Evolutionary conservation across 1,284 basidiomycete genomes (phyloP).

Genomic region (Sporisorium graminicola): DNA sequence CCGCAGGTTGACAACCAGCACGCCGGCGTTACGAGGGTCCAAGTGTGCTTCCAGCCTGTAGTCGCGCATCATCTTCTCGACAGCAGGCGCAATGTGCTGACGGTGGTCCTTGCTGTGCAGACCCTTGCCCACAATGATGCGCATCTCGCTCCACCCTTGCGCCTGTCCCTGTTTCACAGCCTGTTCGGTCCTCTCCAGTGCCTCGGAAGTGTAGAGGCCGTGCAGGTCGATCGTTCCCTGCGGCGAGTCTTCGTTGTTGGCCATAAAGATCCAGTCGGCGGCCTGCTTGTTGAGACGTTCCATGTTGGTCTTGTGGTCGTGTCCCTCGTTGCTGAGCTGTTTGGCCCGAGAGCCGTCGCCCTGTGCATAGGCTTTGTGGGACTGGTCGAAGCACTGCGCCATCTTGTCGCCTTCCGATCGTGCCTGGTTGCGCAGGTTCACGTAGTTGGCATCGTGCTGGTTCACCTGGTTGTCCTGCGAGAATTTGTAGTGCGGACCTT

Average conservation of each 20-base stretch:
- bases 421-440: slow-evolving; percentile 61
- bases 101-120: slow-evolving; percentile 84
- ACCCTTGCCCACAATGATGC: slow-evolving; percentile 87
- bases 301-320: slow-evolving; percentile 83
- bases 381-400: slow-evolving; percentile 63
- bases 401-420: slow-evolving; percentile 66
- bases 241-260: slow-evolving; percentile 61
- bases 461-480: slow-evolving; percentile 65
- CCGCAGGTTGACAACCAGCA: slow-evolving; percentile 83
- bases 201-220: slow-evolving; percentile 91
- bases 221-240: slow-evolving; percentile 76
- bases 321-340: slow-evolving; percentile 84
- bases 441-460: slow-evolving; percentile 65
- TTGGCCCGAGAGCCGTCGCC: slow-evolving; percentile 86
- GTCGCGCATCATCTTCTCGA: slow-evolving; percentile 87
- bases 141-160: slow-evolving; percentile 79
- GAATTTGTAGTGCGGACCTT: slow-evolving; percentile 54
- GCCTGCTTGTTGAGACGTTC: slow-evolving; percentile 86
- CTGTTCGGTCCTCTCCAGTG: slow-evolving; percentile 70
- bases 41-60: slow-evolving; percentile 81
- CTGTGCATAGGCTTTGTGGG: slow-evolving; percentile 75
- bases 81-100: slow-evolving; percentile 92
- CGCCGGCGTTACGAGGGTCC: slow-evolving; percentile 86
- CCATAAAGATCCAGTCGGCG: slow-evolving; percentile 85
- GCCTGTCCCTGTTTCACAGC: slow-evolving; percentile 79